Conservation (phyloP, 1,139 yeast species). For the Arxiozyma telluris region DNA sequence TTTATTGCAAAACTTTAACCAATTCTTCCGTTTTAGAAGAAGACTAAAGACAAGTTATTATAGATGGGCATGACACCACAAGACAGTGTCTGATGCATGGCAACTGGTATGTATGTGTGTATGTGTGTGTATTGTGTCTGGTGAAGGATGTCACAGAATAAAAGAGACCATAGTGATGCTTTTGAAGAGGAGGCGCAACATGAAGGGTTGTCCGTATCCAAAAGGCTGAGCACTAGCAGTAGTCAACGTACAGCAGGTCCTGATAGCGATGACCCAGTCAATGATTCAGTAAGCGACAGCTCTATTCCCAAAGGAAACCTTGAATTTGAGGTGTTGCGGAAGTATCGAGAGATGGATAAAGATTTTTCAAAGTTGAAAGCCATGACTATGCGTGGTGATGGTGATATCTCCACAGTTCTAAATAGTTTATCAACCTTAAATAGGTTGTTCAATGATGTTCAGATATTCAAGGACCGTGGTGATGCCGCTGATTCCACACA, state of each 20-base stretch:
- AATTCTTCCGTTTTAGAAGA: no score
- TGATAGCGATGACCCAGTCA: not conserved
- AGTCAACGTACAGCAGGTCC: not conserved
- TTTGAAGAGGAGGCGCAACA: not conserved
- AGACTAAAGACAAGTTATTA: no score
- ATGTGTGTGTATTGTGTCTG: not conserved
- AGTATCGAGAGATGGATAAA: slow-evolving; percentile 29
- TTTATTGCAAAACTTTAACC: no score
- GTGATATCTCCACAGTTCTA: slow-evolving; percentile 35
- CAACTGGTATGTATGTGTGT: no score
- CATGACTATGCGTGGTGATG: slow-evolving; percentile 34
- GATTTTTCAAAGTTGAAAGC: slow-evolving; percentile 34
- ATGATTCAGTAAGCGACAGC: no score
- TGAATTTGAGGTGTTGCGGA: slow-evolving; percentile 29
- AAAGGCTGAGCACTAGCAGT: not conserved
- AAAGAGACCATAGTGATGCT: not conserved
- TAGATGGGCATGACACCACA: no score
- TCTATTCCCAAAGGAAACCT: slow-evolving; percentile 4
- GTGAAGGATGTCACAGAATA: not conserved
- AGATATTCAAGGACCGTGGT: slow-evolving; percentile 20
- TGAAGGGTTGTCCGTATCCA: not conserved
- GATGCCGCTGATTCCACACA: not conserved
- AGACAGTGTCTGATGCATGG: no score
- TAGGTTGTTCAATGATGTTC: slow-evolving; percentile 31
- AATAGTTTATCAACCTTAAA: slow-evolving; percentile 33